Evolutionary conservation across 176 grass and related monocot genomes (phyloP), one percentile per base, ranked within the genome.

Genomic region (Stipa capillata): DNA sequence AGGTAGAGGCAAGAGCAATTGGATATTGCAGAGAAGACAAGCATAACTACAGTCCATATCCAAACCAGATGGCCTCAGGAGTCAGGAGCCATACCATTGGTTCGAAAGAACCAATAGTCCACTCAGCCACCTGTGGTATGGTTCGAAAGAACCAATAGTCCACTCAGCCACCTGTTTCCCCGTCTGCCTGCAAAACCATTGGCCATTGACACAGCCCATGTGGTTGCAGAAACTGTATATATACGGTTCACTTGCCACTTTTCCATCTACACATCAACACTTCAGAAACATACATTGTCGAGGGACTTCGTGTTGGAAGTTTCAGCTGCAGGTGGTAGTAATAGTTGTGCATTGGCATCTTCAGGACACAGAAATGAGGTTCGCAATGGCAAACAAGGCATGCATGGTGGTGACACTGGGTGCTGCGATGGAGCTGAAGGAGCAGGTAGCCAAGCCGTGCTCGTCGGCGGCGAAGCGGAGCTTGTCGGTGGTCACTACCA

Each of bases 101-200:
- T 86, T 93, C 82, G 44, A 27, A 71, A 66, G 72, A 89, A n/a
- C n/a, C n/a, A n/a, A n/a, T n/a, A n/a, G n/a, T n/a, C n/a, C n/a
- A n/a, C n/a, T n/a, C n/a, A n/a, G n/a, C n/a, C n/a, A n/a, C n/a
- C n/a, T n/a, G n/a, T n/a, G n/a, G n/a, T n/a, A n/a, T n/a, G n/a
- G n/a, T n/a, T n/a, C n/a, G n/a, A n/a, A n/a, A n/a, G n/a, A n/a
- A 86, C 71, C 85, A 60, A 33, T 89, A 90, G 88, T 92, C 83
- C 44, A 55, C 67, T 44, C 65, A 18, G 72, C 77, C 82, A 73
- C 63, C 83, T 74, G 82, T 85, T 88, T 88, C 29, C 35, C 33
- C 1, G 5, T 32, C 60, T 45, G 58, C 33, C 43, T 35, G 28
- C 20, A 48, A 93, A 97, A 97, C 88, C 88, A 85, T n/a, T 89